These are phyloP conservation scores for Kwoniella dejecticola DNA, from an alignment of 768 basidiomycete species.

Conservation along the genomic window DNA sequence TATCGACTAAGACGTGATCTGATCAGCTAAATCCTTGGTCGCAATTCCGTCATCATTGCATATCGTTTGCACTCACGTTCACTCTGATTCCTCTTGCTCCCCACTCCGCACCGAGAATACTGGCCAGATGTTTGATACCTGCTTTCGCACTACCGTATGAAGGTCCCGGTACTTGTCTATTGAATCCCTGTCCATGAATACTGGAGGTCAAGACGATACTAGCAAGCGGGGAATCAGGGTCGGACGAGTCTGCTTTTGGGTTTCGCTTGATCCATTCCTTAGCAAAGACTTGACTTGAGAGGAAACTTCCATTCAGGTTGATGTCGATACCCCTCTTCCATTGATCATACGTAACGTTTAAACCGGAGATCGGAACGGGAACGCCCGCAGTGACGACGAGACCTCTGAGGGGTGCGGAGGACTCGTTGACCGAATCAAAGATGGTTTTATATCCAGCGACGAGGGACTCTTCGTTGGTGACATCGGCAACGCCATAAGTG, in stretches of 20 bases:
- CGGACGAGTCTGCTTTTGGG: neutral
- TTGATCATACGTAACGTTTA: constrained; percentile 30
- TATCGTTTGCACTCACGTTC: constrained; percentile 54
- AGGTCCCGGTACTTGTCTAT: constrained; percentile 28
- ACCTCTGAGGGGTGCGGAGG: constrained; percentile 19
- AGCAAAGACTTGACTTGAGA: constrained; percentile 30
- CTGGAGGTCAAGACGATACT: constrained; percentile 41
- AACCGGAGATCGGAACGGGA: constrained; percentile 29
- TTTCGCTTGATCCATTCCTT: constrained; percentile 22
- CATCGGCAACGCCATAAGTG: constrained; percentile 29
- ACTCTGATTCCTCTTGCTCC: constrained; percentile 49
- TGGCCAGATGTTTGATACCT: constrained; percentile 52
- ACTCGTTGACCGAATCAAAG: constrained; percentile 16
- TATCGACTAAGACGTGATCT: constrained; percentile 29
- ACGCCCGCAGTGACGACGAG: constrained; percentile 37
- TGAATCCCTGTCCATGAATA: constrained; percentile 37
- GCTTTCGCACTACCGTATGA: constrained; percentile 55
- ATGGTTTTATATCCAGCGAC: constrained; percentile 1
- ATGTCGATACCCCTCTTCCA: constrained; percentile 45
- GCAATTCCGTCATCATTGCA: too few species aligned
- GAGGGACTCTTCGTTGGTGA: constrained; percentile 27
- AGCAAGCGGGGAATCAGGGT: constrained; percentile 19
- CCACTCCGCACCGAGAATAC: constrained; percentile 55
- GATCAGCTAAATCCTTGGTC: neutral
- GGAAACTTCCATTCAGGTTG: constrained; percentile 38